Conservation (phyloP, 345 rosid species). For the Conringia planisiliqua region DNA sequence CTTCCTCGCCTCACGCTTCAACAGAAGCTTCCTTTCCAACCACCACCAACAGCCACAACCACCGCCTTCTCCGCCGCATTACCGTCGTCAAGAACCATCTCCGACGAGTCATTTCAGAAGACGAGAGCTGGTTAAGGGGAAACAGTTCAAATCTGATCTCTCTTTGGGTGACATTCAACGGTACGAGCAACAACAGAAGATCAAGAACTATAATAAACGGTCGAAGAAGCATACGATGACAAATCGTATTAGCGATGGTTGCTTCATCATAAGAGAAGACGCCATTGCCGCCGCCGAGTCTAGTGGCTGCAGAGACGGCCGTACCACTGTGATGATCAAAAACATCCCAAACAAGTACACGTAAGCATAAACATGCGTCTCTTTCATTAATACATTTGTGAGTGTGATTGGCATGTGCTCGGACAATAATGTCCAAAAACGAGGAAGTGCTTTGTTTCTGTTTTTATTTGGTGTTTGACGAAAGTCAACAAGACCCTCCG, state of each 20-base stretch:
- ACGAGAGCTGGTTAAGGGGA: neutral
- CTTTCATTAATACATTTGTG: neutral
- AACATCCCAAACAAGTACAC: constrained; percentile 98
- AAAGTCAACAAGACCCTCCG: constrained; percentile 26
- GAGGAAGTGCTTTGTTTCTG: constrained; percentile 19
- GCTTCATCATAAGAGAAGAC: constrained; percentile 59
- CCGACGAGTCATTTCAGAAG: neutral
- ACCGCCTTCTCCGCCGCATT: neutral
- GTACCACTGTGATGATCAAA: constrained; percentile 97
- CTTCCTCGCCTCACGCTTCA: constrained; percentile 25
- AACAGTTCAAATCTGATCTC: neutral
- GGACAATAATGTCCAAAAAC: constrained; percentile 1
- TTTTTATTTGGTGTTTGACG: constrained; percentile 7
- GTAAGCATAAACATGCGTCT: constrained; percentile 30
- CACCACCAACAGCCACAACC: neutral
- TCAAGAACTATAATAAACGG: neutral
- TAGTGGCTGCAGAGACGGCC: constrained; percentile 40
- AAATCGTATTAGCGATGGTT: constrained; percentile 40
- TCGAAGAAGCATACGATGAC: constrained; percentile 40
- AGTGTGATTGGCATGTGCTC: constrained; percentile 18
- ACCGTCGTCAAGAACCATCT: neutral
- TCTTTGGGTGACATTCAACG: neutral
- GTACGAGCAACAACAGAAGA: constrained; percentile 33
- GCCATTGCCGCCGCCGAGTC: constrained; percentile 36
- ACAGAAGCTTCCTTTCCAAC: constrained; percentile 30